These are phyloP conservation scores for Microbotryomycetes sp. DNA, from an alignment of 1,284 basidiomycete genomes.

Conservation along the genomic window DNA sequence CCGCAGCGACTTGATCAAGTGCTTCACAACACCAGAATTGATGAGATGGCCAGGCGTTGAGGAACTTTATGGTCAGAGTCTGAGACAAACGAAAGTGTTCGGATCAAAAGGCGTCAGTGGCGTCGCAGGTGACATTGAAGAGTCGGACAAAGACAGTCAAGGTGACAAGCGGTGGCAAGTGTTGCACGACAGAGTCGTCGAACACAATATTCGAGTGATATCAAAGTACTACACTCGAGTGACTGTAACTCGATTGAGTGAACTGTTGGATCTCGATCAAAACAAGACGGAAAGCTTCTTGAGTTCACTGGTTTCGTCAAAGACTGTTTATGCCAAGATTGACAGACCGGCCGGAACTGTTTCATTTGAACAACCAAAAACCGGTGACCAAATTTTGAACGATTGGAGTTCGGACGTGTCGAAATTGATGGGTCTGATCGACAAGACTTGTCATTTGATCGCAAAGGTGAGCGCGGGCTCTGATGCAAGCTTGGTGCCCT, in stretches of 20 bases:
- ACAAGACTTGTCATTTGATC: conserved; percentile 51
- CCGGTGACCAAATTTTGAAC: conserved; percentile 84
- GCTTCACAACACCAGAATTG: conserved; percentile 88
- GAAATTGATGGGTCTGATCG: conserved; percentile 56
- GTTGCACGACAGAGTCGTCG: conserved; percentile 89
- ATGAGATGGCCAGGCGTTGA: conserved; percentile 99
- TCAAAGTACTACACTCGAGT: conserved; percentile 93
- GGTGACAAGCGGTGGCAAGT: conserved; percentile 85
- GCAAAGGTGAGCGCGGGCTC: conserved; percentile 43
- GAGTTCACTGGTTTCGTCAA: conserved; percentile 80
- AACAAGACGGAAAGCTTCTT: conserved; percentile 81
- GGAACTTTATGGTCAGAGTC: conserved; percentile 73
- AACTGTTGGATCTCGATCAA: conserved; percentile 76
- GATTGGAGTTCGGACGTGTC: conserved; percentile 95
- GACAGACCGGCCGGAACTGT: conserved; percentile 88
- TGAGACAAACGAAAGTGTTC: conserved; percentile 78
- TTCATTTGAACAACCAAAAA: conserved; percentile 60
- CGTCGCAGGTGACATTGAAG: conserved; percentile 34
- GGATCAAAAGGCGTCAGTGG: conserved; percentile 33
- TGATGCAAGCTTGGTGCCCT: background rate
- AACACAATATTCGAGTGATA: conserved; percentile 96
- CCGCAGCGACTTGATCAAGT: conserved; percentile 83
- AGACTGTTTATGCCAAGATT: conserved; percentile 86
- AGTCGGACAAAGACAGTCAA: conserved; percentile 37
- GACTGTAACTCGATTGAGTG: conserved; percentile 70